Evolutionary conservation across 169 alveolate species (phyloP), one percentile per base, ranked within the genome.

Genomic region (Plasmodium knowlesi): DNA sequence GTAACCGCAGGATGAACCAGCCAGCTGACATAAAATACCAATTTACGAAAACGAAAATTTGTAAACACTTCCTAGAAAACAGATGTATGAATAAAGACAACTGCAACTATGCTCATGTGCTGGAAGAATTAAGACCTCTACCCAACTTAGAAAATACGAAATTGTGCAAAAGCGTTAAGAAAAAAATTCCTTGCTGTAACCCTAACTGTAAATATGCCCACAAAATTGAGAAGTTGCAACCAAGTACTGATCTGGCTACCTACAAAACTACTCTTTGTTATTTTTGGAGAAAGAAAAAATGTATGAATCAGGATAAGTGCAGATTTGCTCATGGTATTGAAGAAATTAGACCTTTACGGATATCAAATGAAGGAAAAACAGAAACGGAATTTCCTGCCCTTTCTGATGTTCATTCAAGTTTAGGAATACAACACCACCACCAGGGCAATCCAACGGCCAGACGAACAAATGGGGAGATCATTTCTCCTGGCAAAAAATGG

Each of bases 261-360:
- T 88, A 88, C 53, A 88, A 88, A 88, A 88, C 88, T 30, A 88
- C 81, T n/a, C 30, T 88, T 14, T 88, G 94, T 10, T 79, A 88
- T 78, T 88, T 78, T 9, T 88, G 94, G 94, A 88, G 78, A 79
- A 88, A 79, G 41, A 88, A 88, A 78, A 88, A 88, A 61, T 88
- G 94, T 32, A 88, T 88, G 94, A 88, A 88, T 74, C 89, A 88
- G 32, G 57, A 43, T 19, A 88, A 88, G 22, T 88, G 94, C n/a
- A 74, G 94, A 88, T 88, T 88, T 54, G 94, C 94, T 25, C 94
- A 88, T 74, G 94, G 94, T 12, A 74, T 79, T 22, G 73, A 88
- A 88, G 94, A 88, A 88, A 88, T 88, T n/a, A 50, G 94, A 61
- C 88, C 94, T 30, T 46, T 88, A 37, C 37, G 82, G 37, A 32